Base-by-base conservation (phyloP, 306 rosid genomes). In the Vicia sativa region DNA sequence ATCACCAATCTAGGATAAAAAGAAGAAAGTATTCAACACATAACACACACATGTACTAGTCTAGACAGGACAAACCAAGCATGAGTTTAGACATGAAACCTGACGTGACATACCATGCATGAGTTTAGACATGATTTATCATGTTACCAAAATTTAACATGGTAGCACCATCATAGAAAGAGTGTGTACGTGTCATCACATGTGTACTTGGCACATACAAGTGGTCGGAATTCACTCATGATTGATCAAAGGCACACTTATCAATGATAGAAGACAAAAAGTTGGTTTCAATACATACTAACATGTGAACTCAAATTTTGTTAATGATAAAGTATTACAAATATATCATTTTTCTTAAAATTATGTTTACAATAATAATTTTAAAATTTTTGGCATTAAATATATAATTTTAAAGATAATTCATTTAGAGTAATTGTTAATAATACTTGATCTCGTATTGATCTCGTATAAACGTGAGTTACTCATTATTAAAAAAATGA, bases 71-170 rank as follows among this genome's bases (percentile, higher is more conserved):
- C 58, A 52, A 19, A 21, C 14, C 58, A 52, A 19, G 57, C 61
- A 54, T 13, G 34, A 11, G 37, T 54, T 10, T 19, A 9, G 13
- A 21, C 1, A 29, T 56, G n/a, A 43, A 43, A 43, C 49, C 4
- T 13, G 49, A 43, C 16, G 49, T 43, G 49, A 43, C 49, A 43
- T 3, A 43, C 8, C 49, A 43, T 43, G 49, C 54, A 48, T 16
- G 10, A 6, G 11, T 16, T 11, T 13, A 43, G 49, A 14, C 10
- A 15, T 29, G 43, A 57, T 21, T 29, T 14, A 12, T 57, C 63
- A n/a, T 57, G 63, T 12, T 57, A 21, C 63, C 63, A 57, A 31
- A 54, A 54, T 0, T 26, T 26, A 57, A 57, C 63, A 57, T 57
- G 63, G 13, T 21, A 14, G 4, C 63, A 57, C 63, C 43, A 57